phyloP scores from a whole-genome alignment of 257 asterid species.

The Plectranthus barbatus region DNA sequence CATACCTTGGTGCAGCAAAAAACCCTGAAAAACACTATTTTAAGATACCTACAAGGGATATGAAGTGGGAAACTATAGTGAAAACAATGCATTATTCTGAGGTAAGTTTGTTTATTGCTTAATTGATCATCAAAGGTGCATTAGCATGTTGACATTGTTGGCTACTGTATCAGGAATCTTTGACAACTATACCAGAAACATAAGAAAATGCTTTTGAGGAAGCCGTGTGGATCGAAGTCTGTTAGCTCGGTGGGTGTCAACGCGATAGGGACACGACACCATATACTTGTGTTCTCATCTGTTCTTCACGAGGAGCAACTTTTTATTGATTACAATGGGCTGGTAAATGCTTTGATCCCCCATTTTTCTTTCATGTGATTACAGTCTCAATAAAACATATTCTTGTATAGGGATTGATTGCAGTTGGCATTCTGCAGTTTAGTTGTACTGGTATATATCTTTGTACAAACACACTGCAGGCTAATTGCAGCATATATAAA shows the following conservation, averaged over 20 bases:
- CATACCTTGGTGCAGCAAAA: constrained; percentile 11
- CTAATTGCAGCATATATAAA: constrained; percentile 4
- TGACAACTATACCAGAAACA: constrained; percentile 45
- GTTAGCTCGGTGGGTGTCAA: background rate
- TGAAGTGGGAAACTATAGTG: constrained; percentile 60
- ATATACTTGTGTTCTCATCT: background rate
- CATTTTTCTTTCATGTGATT: constrained; percentile 5
- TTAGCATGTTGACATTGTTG: background rate
- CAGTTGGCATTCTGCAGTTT: background rate
- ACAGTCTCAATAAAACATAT: constrained; percentile 3
- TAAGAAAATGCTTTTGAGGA: constrained; percentile 17
- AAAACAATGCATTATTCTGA: constrained; percentile 44
- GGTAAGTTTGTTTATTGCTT: constrained; percentile 25
- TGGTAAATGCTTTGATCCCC: constrained; percentile 3
- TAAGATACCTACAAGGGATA: constrained; percentile 30
- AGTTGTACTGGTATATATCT: background rate
- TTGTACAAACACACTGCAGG: constrained; percentile 17
- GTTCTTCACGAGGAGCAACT: constrained; percentile 1
- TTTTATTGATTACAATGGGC: background rate
- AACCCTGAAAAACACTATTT: constrained; percentile 17
- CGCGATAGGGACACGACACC: constrained; percentile 6
- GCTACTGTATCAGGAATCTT: constrained; percentile 34
- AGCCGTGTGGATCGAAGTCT: background rate
- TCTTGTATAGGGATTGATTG: constrained; percentile 9
- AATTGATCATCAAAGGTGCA: background rate